Base-by-base conservation (phyloP, 257 asterid genomes). In the Verbascum thapsus region DNA sequence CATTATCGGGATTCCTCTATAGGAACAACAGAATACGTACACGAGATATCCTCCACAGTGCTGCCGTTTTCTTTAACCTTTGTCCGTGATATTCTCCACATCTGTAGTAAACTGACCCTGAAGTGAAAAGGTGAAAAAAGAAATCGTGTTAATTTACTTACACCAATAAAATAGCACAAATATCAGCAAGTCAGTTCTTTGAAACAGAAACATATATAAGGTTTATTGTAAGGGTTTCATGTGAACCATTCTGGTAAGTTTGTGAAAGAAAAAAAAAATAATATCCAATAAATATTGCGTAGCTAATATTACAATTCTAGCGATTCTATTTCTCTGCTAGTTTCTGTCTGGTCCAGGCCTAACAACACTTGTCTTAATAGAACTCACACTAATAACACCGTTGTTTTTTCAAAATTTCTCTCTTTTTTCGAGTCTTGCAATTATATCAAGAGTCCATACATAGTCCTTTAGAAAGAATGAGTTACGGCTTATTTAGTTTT, bases 21-120 rank as follows among this genome's bases (percentile, higher is more conserved):
- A 5, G 95, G 79, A 30, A 86, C 85, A 37, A 47, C 65, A 39
- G 90, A 22, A 64, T 91, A 91, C 15, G 78, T 73, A 58, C 52
- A 75, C 2, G 87, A 41, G 60, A 58, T 40, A 47, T 62, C 67
- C 74, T 86, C 96, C 37, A 73, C 76, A 26, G 56, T 26, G 15
- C 10, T 48, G 44, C 88, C 82, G 45, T 86, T 82, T 72, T 58
- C 72, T 63, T 81, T 81, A 48, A 71, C 76, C 82, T 81, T 91
- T 34, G 75, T 81, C 96, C 92, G 45, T n/a, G 88, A 80, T 73
- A 88, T 64, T 64, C 80, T 82, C 98, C 98, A 91, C 10, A 42
- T 74, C 57, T 72, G 85, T 34, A 75, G 73, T 72, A 91, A 80
- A 69, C 96, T 91, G 22, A 61, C 63, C 88, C 96, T 88, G 90